phyloP scores from a whole-genome alignment of 139 green algal genomes.

The Tetradesmus lagerheimii region DNA sequence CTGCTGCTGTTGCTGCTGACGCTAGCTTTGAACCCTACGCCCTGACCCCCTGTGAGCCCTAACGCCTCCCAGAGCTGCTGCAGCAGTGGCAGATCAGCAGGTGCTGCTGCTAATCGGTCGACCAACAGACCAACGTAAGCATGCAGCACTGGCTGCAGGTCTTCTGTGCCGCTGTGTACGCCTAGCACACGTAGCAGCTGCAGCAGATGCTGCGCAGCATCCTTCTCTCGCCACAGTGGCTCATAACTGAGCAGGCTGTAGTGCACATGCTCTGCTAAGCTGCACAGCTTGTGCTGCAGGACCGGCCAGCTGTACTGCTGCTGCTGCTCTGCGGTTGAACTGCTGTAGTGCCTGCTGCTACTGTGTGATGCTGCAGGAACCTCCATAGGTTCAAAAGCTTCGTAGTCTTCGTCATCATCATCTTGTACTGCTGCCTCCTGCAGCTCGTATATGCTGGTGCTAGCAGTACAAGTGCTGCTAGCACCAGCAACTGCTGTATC shows the following conservation, averaged over 20 bases:
- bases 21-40: not conserved
- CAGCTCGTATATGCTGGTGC: conserved; percentile 11
- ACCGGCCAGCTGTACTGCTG: not conserved
- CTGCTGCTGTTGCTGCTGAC: not conserved
- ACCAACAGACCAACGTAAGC: conserved; percentile 53
- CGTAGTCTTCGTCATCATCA: conserved; percentile 52
- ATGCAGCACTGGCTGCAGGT: conserved; percentile 55
- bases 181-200: conserved; percentile 48
- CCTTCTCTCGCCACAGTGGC: conserved; percentile 23
- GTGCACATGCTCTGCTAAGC: conserved; percentile 39
- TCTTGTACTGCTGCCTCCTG: conserved; percentile 51
- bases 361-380: not conserved
- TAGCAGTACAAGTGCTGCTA: conserved; percentile 5
- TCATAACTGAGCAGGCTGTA: conserved; percentile 50
- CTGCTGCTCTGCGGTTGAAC: not conserved
- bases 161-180: conserved; percentile 43
- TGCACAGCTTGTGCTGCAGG: conserved; percentile 35
- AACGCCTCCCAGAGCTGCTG: conserved; percentile 57
- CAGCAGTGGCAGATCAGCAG: conserved; percentile 43
- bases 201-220: conserved; percentile 39
- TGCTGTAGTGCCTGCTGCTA: not conserved
- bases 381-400: conserved; percentile 37
- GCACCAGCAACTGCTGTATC: not conserved
- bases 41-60: conserved; percentile 40
- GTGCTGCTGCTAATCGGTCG: conserved; percentile 47